Conservation (phyloP, 2,329 filamentous ascomycete species). For the Colletotrichum falcatum region DNA sequence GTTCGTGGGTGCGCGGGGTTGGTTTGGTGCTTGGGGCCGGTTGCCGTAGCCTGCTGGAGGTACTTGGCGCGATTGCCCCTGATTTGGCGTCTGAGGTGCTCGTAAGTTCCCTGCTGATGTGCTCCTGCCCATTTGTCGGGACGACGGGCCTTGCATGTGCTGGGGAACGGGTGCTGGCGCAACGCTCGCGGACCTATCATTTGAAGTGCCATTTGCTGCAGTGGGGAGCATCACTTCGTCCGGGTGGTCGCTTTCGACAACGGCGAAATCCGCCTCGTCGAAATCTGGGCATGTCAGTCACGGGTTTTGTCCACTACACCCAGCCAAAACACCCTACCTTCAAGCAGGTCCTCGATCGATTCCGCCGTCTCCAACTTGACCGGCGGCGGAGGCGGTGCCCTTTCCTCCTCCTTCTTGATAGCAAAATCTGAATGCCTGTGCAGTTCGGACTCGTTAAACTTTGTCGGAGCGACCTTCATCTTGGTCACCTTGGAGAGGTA, state of each 20-base stretch:
- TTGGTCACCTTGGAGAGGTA: slow-evolving; percentile 92
- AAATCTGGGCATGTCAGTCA: slow-evolving; percentile 62
- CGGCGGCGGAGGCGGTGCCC: slow-evolving; percentile 32
- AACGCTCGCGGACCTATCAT: slow-evolving; percentile 44
- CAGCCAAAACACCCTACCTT: slow-evolving; percentile 52
- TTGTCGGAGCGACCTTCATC: slow-evolving; percentile 82
- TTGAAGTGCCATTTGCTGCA: slow-evolving; percentile 47
- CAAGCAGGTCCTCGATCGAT: slow-evolving; percentile 65
- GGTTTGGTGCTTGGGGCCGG: slow-evolving; percentile 42
- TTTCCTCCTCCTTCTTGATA: slow-evolving; percentile 64
- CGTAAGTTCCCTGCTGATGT: slow-evolving; percentile 47
- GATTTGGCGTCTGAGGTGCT: slow-evolving; percentile 53
- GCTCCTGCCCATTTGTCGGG: slow-evolving; percentile 48
- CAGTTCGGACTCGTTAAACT: slow-evolving; percentile 82
- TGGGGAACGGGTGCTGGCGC: slow-evolving; percentile 43
- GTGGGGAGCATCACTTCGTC: slow-evolving; percentile 76
- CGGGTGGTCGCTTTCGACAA: slow-evolving; percentile 76
- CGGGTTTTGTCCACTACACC: neutral
- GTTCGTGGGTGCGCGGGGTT: slow-evolving; percentile 41
- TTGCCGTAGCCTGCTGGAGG: slow-evolving; percentile 43
- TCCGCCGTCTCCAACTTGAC: slow-evolving; percentile 53
- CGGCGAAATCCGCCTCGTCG: slow-evolving; percentile 81
- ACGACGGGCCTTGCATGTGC: slow-evolving; percentile 54
- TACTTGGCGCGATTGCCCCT: slow-evolving; percentile 45
- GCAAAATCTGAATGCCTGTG: slow-evolving; percentile 84